phyloP scores from a whole-genome alignment of 2,329 filamentous ascomycete genomes.

The Cladophialophora chaetospira region DNA sequence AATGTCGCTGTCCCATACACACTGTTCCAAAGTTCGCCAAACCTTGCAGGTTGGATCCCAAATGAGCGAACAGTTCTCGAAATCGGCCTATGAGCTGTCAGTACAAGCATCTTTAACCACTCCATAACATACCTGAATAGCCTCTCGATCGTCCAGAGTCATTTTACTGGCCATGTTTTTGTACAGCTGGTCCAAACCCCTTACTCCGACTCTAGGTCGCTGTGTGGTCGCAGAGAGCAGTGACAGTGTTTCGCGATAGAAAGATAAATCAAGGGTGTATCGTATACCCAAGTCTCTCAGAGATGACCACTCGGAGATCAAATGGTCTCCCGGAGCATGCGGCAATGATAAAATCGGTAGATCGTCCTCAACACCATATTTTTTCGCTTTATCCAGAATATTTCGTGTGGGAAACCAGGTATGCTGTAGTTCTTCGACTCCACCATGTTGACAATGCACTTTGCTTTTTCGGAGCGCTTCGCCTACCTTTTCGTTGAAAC shows the following conservation, averaged over 20 bases:
- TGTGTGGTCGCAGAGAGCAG: slow-evolving; percentile 1
- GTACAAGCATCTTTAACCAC: background rate
- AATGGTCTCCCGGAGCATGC: background rate
- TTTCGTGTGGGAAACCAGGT: slow-evolving; percentile 15
- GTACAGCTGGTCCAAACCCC: slow-evolving; percentile 5
- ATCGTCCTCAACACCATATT: slow-evolving; percentile 15
- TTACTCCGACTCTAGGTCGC: slow-evolving; percentile 1
- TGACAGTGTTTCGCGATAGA: slow-evolving; percentile 12
- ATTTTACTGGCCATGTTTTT: slow-evolving; percentile 6
- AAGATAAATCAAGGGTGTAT: slow-evolving; percentile 6
- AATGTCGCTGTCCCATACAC: slow-evolving; percentile 24
- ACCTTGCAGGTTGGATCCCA: slow-evolving; percentile 8
- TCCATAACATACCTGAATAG: slow-evolving; percentile 10
- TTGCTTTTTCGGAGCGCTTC: slow-evolving; percentile 1
- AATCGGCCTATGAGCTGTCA: slow-evolving; percentile 10
- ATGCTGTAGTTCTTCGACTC: slow-evolving; percentile 8
- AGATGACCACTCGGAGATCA: slow-evolving; percentile 16
- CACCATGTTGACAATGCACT: slow-evolving; percentile 13
- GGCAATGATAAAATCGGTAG: slow-evolving; percentile 18
- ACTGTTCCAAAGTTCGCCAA: slow-evolving; percentile 17
- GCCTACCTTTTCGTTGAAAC: slow-evolving; percentile 1
- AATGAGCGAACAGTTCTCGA: slow-evolving; percentile 9
- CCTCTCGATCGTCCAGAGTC: slow-evolving; percentile 5
- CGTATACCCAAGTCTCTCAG: slow-evolving; percentile 16
- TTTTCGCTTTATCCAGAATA: slow-evolving; percentile 7